Conservation (phyloP, 345 rosid genomes). For the Gossypium mustelinum region DNA sequence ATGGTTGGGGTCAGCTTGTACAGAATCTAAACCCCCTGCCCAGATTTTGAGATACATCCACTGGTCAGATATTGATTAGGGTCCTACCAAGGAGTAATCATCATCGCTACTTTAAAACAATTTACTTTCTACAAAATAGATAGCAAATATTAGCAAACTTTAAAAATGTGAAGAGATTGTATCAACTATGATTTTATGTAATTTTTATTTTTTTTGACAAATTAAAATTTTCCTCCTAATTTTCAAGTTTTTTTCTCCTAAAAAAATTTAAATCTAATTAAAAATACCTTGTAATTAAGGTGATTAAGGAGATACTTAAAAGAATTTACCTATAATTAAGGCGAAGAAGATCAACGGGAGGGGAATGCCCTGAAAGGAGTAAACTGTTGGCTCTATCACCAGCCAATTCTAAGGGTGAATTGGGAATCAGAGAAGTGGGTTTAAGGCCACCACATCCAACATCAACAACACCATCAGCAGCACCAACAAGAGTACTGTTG, state of each 20-base stretch:
- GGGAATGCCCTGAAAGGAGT: slow-evolving; percentile 44
- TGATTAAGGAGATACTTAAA: too few species aligned
- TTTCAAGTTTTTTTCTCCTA: too few species aligned
- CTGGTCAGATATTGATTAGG: not conserved
- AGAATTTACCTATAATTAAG: slow-evolving; percentile 47
- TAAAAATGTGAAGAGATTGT: not conserved
- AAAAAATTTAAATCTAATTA: too few species aligned
- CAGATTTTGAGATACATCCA: slow-evolving; percentile 1
- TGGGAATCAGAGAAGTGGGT: slow-evolving; percentile 9
- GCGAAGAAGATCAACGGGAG: slow-evolving; percentile 58
- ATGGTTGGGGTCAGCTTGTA: not conserved
- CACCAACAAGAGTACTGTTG: slow-evolving; percentile 10
- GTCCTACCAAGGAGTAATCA: not conserved
- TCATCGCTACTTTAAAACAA: not conserved
- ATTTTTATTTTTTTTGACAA: too few species aligned
- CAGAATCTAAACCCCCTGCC: not conserved
- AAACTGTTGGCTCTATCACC: slow-evolving; percentile 34
- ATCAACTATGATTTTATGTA: too few species aligned
- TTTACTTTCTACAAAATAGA: too few species aligned
- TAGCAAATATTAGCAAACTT: too few species aligned
- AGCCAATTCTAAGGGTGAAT: slow-evolving; percentile 30
- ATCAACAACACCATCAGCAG: slow-evolving; percentile 18
- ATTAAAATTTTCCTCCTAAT: too few species aligned
- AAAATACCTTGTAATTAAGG: too few species aligned
- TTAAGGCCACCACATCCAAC: slow-evolving; percentile 18